Base-by-base conservation (phyloP, 2,329 filamentous ascomycete species). In the Phoma sp. region DNA sequence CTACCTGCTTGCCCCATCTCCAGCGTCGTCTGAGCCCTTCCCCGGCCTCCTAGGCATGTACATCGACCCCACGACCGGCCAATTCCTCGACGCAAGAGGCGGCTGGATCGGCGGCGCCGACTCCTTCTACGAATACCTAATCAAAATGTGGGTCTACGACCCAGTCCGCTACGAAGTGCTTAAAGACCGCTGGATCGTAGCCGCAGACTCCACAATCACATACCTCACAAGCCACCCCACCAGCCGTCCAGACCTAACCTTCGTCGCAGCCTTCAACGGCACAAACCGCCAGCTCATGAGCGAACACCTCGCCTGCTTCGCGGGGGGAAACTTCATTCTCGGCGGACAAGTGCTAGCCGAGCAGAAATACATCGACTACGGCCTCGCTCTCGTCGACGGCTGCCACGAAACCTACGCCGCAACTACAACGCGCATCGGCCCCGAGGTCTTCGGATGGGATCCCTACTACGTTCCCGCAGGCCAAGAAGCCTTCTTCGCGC, bases 101-200 rank as follows among this genome's bases (percentile, higher is more conserved):
- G 89, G 90, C 37, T 96, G 91, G 91, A 83, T 84, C 32, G 91
- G 88, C 43, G 88, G 89, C 6, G 84, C 83, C 25, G 91, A 96
- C 73, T 91, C 87, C 36, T 96, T 88, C 76, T 96, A 96, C 76
- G 91, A 96, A 76, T 96, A 96, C 67, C 83, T 96, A 26, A 88
- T 96, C 74, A 96, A 96, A 79, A 93, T 95, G 90, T 96, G 87
- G 66, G 75, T 93, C 48, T 96, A 96, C 72, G 88, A 93, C 68
- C 80, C 85, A 0, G 63, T 72, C 5, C 81, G 85, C 3, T 96
- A 90, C 65, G 74, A 67, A 1, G 57, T 74, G 2, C 92, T 93
- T 76, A 86, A 82, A 65, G 87, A 93, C 59, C 85, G 73, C 25
- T 96, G 91, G 91, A 77, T 91, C 34, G 69, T 81, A 1, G 91